Base-by-base conservation (phyloP, 2,329 filamentous ascomycete species). In the Cladosporium halotolerans region DNA sequence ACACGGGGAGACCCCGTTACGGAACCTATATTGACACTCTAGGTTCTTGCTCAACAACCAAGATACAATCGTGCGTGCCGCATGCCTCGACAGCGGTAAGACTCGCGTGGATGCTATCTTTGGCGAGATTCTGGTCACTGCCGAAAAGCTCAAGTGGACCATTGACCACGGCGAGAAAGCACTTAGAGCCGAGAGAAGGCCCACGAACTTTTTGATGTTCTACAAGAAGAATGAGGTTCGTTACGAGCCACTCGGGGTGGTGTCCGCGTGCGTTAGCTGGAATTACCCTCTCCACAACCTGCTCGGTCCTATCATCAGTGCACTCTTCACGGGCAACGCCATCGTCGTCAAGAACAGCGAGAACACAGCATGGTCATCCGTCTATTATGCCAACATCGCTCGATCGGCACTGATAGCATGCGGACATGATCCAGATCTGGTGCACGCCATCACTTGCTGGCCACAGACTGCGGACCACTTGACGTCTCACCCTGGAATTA, bases 321-420 rank as follows among this genome's bases (percentile, higher is more conserved):
- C 88, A 13, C 79, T 97, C 47, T 97, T 97, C 68, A 80, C 91
- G 11, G 93, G 93, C 44, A 96, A 97, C 67, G 89, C 83, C 48
- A 86, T 97, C 60, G 78, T 99, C 40, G 86, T 97, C 69, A 99
- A 99, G 74, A 88, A 87, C 45, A 96, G 89, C 47, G 93, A 99
- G 72, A 88, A 92, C 70, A 97, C 92, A 0, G 92, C 91, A 51
- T 99, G 93, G 93, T 95, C 86, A 56, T 85, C 88, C 7, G 70
- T 76, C 7, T 96, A 92, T 76, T 97, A 96, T 68, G 78, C 85
- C 41, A 79, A 79, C 46, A 87, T 97, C 56, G 86, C 85, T 14
- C 84, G 86, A 40, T 84, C 83, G 43, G 92, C 93, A 5, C 80
- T 99, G 33, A 74, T 79, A 28, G 88, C 85, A 13, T 95, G 93